Evolutionary conservation across 345 rosid species (phyloP), one percentile per base, ranked within the genome.

Genomic region (Populus euphratica): DNA sequence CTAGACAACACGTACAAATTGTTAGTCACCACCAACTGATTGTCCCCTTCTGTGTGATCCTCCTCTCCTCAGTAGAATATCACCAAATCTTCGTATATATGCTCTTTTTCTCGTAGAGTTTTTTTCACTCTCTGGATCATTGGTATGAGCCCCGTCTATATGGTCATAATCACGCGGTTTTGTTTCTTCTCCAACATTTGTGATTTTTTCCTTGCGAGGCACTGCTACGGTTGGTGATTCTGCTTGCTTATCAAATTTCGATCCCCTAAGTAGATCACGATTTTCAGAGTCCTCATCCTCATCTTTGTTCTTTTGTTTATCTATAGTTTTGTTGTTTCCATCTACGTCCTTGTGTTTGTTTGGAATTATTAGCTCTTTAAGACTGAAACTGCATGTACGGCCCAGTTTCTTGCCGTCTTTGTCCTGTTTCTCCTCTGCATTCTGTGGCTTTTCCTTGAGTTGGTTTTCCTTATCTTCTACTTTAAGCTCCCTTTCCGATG

Each of bases 91-190:
- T 63, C 91, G 78, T 0, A 93, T 79, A 81, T 93, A 76, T 6
- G 97, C 92, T 59, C 82, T 91, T 90, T 92, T 96, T 81, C 87
- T 96, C 64, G 90, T 90, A 5, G 89, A 74, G 63, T 78, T 78
- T 56, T 79, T 81, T 14, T 89, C 98, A 38, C 74, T 81, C 39
- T 93, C 99, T 13, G 54, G 14, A 5, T 87, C 92, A 41, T 90
- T 91, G n/a, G 73, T 77, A 65, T 86, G 90, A 50, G 78, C 41
- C 5, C 81, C 85, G 18, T 83, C 95, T 1, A 84, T 69, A 25
- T 76, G 84, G 66, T 89, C 93, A 20, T 81, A 69, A 39, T 91
- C 96, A 23, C 91, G 98, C 0, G 87, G 16, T 61, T 78, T 87
- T 7, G 81, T 31, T 2, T 62, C 69, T 62, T 79, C 88, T 33